Percentiles rank a stretch among this genome's conserved stretches.
Evolutionary conservation across 2,329 filamentous ascomycete genomes (phyloP).

Genomic region (Cladosporium phlei): DNA sequence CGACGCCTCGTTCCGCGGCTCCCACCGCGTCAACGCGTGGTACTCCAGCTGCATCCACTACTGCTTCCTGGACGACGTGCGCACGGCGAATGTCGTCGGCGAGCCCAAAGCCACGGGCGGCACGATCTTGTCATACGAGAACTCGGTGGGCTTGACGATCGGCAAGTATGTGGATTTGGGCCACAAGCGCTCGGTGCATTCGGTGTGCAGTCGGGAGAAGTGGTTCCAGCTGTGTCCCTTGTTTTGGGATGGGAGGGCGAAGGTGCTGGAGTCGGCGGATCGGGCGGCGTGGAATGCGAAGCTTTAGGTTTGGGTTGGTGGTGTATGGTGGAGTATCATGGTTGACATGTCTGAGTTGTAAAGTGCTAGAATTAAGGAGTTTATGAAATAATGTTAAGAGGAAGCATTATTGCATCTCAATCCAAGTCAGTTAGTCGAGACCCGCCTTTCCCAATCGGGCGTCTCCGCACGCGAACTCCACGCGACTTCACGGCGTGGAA

Average conservation of each 20-base stretch:
- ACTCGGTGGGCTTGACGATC: conserved; percentile 67
- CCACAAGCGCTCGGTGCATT: conserved; percentile 37
- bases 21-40: conserved; percentile 55
- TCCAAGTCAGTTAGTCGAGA: no score
- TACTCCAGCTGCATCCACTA: conserved; percentile 56
- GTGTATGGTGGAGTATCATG: no score
- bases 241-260: conserved; percentile 43
- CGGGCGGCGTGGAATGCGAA: conserved; percentile 23
- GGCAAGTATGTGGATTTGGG: conserved; percentile 45
- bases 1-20: conserved; percentile 50
- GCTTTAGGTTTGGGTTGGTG: not conserved
- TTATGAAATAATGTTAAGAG: no score
- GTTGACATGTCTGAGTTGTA: no score
- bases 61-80: conserved; percentile 55
- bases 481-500: no score
- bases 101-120: conserved; percentile 69
- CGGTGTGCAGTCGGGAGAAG: conserved; percentile 35
- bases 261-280: conserved; percentile 23
- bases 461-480: no score
- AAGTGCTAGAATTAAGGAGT: no score
- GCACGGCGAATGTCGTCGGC: conserved; percentile 53
- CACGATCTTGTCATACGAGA: conserved; percentile 68
- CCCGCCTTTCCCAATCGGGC: no score
- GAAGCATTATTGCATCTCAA: no score
- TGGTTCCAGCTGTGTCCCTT: conserved; percentile 45